A percentile compares a stretch with the other conserved stretches of the same genome.
These are phyloP conservation scores for Hyaloscypha finlandica DNA, from an alignment of 495 filamentous ascomycete species.

Conservation along the genomic window DNA sequence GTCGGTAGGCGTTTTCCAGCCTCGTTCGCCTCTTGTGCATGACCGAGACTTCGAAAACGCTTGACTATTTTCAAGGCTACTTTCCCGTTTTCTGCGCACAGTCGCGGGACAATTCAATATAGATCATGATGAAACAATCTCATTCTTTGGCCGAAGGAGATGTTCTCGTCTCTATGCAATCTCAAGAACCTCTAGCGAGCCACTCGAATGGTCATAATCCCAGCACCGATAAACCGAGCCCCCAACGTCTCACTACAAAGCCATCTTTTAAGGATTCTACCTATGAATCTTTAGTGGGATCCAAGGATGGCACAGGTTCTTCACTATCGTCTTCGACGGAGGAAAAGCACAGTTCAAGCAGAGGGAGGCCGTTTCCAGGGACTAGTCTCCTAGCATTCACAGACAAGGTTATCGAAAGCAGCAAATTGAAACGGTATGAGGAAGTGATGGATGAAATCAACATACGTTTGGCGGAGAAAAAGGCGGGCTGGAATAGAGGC, in stretches of 20 bases:
- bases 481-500: background rate
- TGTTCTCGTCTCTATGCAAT: no score
- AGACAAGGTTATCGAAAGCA: background rate
- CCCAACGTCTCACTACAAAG: background rate
- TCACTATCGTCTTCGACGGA: background rate
- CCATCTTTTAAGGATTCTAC: background rate
- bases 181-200: no score
- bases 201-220: background rate
- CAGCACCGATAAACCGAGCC: background rate
- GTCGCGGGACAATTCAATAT: no score
- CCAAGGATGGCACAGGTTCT: background rate
- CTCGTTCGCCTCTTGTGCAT: background rate
- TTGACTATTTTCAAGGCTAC: no score
- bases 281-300: background rate
- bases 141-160: no score
- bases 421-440: background rate
- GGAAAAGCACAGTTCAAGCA: background rate
- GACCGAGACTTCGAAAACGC: background rate
- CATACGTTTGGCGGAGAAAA: background rate
- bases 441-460: background rate
- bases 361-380: background rate
- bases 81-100: no score
- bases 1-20: background rate
- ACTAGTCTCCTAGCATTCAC: background rate
- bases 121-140: no score